Evolutionary conservation across 305 asterid genomes (phyloP).

Genomic region (Plantago lanceolata): DNA sequence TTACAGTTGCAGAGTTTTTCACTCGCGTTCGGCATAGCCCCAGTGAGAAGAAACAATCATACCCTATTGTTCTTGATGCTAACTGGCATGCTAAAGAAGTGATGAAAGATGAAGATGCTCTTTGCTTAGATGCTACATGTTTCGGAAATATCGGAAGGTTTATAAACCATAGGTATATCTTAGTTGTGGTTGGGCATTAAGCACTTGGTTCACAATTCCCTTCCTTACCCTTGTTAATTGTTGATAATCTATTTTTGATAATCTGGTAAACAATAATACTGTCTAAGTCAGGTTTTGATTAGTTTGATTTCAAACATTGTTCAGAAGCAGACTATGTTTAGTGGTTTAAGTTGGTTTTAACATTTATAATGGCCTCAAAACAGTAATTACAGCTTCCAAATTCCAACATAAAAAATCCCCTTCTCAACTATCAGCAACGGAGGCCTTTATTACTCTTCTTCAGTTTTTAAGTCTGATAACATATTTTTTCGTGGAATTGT

Average conservation of each 20-base stretch:
- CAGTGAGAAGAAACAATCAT: conserved; percentile 39
- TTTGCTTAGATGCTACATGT: conserved; percentile 77
- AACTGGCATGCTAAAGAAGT: conserved; percentile 63
- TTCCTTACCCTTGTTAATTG: background rate
- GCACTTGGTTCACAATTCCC: conserved; percentile 13
- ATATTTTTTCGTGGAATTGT: conserved; percentile 21
- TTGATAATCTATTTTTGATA: background rate
- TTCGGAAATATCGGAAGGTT: conserved; percentile 86
- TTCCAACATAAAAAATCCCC: conserved; percentile 1
- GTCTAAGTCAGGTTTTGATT: background rate
- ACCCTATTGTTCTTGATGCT: conserved; percentile 85
- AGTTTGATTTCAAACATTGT: conserved; percentile 9
- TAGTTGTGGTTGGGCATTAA: conserved; percentile 12
- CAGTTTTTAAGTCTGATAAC: conserved; percentile 16
- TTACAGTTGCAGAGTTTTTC: conserved; percentile 64
- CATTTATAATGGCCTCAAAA: background rate
- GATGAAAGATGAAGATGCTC: conserved; percentile 76
- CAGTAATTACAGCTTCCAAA: background rate
- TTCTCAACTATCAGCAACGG: no score
- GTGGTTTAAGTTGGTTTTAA: conserved; percentile 1
- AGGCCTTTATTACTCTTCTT: conserved; percentile 2
- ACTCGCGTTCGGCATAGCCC: conserved; percentile 42
- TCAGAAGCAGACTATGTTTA: background rate
- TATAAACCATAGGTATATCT: conserved; percentile 75
- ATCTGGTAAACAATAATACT: background rate